phyloP scores from a whole-genome alignment of 768 basidiomycete species.

The Russula sp. region DNA sequence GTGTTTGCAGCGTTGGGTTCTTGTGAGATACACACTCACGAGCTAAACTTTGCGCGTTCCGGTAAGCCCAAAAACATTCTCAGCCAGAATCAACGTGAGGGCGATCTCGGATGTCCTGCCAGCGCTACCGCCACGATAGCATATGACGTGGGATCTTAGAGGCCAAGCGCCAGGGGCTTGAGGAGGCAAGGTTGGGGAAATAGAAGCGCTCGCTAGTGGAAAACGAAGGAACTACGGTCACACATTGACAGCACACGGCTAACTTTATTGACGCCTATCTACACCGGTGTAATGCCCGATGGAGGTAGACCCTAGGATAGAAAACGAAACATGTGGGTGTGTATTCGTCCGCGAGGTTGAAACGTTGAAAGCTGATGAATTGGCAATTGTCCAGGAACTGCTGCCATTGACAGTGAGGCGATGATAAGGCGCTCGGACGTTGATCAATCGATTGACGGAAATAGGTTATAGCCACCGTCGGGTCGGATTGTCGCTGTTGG shows the following conservation, averaged over 20 bases:
- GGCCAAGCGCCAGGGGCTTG: background rate
- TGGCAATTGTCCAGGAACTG: conserved; percentile 2
- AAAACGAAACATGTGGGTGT: background rate
- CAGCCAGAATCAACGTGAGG: background rate
- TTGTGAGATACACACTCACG: background rate
- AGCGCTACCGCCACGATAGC: background rate
- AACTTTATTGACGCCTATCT: background rate
- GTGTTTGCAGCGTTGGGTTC: background rate
- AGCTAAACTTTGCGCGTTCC: background rate
- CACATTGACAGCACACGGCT: background rate
- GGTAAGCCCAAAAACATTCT: background rate
- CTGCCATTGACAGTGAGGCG: background rate
- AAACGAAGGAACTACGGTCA: background rate
- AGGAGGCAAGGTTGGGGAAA: background rate
- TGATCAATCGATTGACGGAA: background rate
- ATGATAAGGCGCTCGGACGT: background rate
- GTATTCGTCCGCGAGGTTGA: background rate
- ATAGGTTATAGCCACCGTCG: background rate
- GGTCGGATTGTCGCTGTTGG: background rate
- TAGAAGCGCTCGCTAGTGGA: background rate
- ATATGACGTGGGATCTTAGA: background rate
- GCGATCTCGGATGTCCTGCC: background rate
- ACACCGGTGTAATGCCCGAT: background rate
- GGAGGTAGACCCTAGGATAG: background rate
- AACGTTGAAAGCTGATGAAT: background rate